Percentiles rank a stretch among this genome's conserved stretches.
These are phyloP conservation scores for Colletotrichum scovillei DNA, from an alignment of 2,329 filamentous ascomycete species.

Conservation along the genomic window DNA sequence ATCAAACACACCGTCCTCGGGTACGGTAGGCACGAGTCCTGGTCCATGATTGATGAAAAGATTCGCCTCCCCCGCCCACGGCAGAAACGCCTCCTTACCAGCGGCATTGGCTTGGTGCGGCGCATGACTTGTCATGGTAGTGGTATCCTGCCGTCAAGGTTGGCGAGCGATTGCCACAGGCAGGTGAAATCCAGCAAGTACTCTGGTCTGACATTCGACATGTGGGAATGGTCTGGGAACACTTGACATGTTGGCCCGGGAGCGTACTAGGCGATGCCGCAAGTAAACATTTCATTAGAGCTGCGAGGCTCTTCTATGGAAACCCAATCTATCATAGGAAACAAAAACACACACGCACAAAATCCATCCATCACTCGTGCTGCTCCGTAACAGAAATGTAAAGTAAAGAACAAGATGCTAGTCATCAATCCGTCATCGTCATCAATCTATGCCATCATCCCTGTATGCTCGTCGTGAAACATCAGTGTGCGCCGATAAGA, in stretches of 20 bases:
- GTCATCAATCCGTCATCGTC: conserved; percentile 8
- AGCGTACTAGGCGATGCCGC: not conserved
- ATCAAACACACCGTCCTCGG: conserved; percentile 12
- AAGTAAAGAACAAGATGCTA: not conserved
- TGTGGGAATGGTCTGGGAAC: not conserved
- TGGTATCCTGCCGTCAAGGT: too few species aligned
- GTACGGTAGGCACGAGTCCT: too few species aligned
- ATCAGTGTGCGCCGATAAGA: not conserved
- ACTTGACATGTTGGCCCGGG: not conserved
- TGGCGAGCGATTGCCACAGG: too few species aligned
- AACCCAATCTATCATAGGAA: conserved; percentile 9
- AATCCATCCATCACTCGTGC: not conserved
- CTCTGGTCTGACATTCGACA: not conserved
- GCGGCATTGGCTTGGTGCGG: not conserved
- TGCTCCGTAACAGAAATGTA: not conserved
- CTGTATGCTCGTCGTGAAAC: conserved; percentile 8
- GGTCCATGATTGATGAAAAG: too few species aligned
- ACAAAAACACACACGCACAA: not conserved
- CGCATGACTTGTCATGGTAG: not conserved
- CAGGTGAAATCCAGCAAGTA: too few species aligned
- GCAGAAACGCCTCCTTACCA: not conserved
- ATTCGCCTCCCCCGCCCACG: too few species aligned
- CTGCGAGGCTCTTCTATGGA: conserved; percentile 26
- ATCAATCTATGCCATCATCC: not conserved
- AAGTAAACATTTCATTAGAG: conserved; percentile 15